Evolutionary conservation across 2,329 filamentous ascomycete genomes (phyloP).

Genomic region (Claviceps capensis): DNA sequence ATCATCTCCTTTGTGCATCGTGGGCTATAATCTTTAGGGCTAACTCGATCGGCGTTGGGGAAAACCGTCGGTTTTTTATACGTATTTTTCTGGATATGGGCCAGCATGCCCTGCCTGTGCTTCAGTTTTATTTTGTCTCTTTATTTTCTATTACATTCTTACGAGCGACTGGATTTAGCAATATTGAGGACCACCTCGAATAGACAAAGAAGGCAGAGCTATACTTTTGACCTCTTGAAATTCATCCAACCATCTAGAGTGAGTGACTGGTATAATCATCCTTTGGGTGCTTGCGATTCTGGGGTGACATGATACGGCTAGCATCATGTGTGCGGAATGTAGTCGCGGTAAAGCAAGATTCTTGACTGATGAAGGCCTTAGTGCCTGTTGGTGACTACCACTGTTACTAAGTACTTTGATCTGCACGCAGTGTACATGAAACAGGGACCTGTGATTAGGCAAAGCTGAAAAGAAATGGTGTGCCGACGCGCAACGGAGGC

Average conservation of each 20-base stretch:
- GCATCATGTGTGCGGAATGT: not conserved
- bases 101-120: not conserved
- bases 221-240: conserved; percentile 2
- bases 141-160: not conserved
- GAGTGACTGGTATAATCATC: not conserved
- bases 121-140: not conserved
- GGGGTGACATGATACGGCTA: not conserved
- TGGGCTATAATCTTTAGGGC: not conserved
- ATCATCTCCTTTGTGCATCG: conserved; percentile 3
- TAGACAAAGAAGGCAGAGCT: conserved; percentile 5
- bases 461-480: too few relatives aligned
- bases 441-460: too few relatives aligned
- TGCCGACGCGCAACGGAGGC: too few relatives aligned
- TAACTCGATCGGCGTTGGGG: conserved; percentile 3
- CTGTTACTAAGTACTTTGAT: too few relatives aligned
- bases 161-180: conserved; percentile 1
- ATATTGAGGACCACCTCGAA: conserved; percentile 1
- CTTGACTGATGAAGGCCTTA: not conserved
- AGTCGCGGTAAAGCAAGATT: not conserved
- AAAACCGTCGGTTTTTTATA: not conserved
- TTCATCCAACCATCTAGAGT: not conserved
- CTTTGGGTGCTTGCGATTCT: not conserved
- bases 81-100: not conserved
- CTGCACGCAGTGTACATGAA: too few relatives aligned
- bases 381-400: too few relatives aligned